Evolutionary conservation across 768 basidiomycete species (phyloP).

Genomic region (Suillus weaverae): DNA sequence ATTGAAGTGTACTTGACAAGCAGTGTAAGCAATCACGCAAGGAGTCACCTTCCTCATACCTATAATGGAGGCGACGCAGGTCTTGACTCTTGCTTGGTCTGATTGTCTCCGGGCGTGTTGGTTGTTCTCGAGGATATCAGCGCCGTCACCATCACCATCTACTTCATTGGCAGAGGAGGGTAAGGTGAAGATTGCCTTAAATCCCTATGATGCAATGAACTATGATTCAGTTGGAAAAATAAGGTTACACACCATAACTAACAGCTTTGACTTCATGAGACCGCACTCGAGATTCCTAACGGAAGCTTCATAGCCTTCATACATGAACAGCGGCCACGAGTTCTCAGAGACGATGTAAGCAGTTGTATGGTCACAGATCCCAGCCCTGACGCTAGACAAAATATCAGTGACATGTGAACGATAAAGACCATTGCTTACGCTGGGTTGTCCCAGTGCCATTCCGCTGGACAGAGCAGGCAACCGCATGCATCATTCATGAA

Average conservation of each 20-base stretch:
- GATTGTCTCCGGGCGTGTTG: neutral
- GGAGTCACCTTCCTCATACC: constrained; percentile 17
- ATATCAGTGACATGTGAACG: too few relatives aligned
- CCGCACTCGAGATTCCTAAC: neutral
- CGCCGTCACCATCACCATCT: neutral
- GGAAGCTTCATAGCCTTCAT: neutral
- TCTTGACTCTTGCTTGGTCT: neutral
- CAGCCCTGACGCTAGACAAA: neutral
- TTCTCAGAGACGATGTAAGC: too few relatives aligned
- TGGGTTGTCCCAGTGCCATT: too few relatives aligned
- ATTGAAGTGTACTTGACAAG: too few relatives aligned
- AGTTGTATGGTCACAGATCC: too few relatives aligned
- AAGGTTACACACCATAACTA: neutral
- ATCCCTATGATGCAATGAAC: constrained; percentile 7
- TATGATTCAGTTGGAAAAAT: neutral
- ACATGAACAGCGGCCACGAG: too few relatives aligned
- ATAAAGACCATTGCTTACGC: too few relatives aligned
- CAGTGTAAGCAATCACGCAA: too few relatives aligned
- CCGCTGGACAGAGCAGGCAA: too few relatives aligned
- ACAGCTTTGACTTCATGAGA: neutral
- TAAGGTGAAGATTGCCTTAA: constrained; percentile 18
- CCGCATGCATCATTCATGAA: neutral
- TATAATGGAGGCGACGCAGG: constrained; percentile 5
- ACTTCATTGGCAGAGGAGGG: constrained; percentile 14
- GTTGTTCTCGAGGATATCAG: neutral